Evolutionary conservation across 108 stramenopile species (phyloP).

Genomic region (Skeletonema grethae): DNA sequence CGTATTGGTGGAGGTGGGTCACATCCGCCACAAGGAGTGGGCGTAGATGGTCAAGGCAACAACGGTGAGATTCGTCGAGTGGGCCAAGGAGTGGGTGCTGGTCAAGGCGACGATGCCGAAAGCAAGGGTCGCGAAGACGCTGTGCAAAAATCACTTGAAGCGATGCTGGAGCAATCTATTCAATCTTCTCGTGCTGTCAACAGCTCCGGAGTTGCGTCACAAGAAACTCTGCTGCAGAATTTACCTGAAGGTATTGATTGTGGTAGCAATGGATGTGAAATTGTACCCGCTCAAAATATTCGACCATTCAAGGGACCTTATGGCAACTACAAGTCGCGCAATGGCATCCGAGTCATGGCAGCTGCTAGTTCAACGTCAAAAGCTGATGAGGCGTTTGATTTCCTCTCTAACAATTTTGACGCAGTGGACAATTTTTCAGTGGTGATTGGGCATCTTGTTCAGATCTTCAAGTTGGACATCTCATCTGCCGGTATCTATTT

Average conservation of each 20-base stretch:
- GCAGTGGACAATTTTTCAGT: conserved; percentile 64
- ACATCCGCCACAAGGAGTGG: no score
- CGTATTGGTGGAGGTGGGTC: not conserved
- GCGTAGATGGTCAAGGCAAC: no score
- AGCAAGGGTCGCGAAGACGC: conserved; percentile 50
- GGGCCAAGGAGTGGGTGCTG: not conserved
- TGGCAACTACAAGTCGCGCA: conserved; percentile 52
- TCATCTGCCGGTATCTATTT: conserved; percentile 64
- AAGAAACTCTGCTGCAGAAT: conserved; percentile 39
- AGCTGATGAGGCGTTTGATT: conserved; percentile 10
- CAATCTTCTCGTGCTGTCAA: conserved; percentile 51
- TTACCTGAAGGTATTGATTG: conserved; percentile 71
- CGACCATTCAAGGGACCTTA: conserved; percentile 58
- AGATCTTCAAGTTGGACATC: conserved; percentile 50
- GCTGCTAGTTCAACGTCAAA: conserved; percentile 37
- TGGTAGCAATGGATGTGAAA: conserved; percentile 62
- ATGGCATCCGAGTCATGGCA: conserved; percentile 69
- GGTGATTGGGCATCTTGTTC: conserved; percentile 58
- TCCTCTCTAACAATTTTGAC: conserved; percentile 53
- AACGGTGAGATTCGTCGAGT: not conserved
- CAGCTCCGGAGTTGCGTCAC: conserved; percentile 50
- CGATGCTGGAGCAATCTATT: conserved; percentile 58
- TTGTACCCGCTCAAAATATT: conserved; percentile 68
- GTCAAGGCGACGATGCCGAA: conserved; percentile 2
- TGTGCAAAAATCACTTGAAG: conserved; percentile 60